phyloP scores from a whole-genome alignment of 305 asterid species.

The Fraxinus xanthoxyloides region DNA sequence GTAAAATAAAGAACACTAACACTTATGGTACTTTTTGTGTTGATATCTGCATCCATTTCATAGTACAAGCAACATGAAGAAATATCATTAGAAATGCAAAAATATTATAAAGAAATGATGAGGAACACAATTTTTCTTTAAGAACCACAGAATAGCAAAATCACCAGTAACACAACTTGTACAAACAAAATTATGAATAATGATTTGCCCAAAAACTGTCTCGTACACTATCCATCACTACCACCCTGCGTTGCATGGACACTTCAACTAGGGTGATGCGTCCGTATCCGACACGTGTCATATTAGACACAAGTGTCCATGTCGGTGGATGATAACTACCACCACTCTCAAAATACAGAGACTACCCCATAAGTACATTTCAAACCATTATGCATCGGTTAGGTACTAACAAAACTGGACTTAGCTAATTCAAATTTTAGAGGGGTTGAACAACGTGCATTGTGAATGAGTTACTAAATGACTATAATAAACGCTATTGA shows the following conservation, averaged over 20 bases:
- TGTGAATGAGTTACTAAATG: neutral
- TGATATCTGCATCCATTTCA: slow-evolving; percentile 73
- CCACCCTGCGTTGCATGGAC: neutral
- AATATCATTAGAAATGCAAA: slow-evolving; percentile 30
- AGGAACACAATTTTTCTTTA: neutral
- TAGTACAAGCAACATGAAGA: slow-evolving; percentile 48
- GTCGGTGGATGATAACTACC: neutral
- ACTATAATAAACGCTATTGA: neutral
- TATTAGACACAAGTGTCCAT: too few species aligned
- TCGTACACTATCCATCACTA: neutral
- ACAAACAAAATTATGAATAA: neutral
- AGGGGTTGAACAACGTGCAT: neutral
- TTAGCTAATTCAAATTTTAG: neutral
- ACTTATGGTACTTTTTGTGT: slow-evolving; percentile 97
- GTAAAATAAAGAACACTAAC: slow-evolving; percentile 51
- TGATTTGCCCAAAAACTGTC: neutral
- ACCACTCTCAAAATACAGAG: neutral
- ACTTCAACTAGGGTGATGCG: too few species aligned
- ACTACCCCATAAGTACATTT: neutral
- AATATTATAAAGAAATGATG: neutral
- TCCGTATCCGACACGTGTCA: too few species aligned
- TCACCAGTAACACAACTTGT: slow-evolving; percentile 7
- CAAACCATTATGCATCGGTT: neutral
- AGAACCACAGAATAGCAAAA: neutral
- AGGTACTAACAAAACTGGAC: neutral